A percentile compares a stretch with the other conserved stretches of the same genome.
Conservation (phyloP, 1,284 basidiomycete species). For the Pyrrhoderma lamaoense region DNA sequence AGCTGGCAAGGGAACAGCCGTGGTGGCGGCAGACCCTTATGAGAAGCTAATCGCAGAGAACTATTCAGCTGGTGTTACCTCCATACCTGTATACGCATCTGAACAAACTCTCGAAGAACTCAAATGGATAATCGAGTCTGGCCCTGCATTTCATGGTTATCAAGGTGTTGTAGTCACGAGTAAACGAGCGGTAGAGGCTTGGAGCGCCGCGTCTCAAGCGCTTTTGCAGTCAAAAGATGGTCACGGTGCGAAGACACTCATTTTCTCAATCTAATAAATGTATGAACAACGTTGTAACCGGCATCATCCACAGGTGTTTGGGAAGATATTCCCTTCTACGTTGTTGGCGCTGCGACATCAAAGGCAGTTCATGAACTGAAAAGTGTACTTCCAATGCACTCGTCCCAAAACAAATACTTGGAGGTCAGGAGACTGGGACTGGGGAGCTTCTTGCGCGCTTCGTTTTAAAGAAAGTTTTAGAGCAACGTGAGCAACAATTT, state of each 20-base stretch:
- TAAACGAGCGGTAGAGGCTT: constrained; percentile 62
- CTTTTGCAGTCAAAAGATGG: constrained; percentile 15
- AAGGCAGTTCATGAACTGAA: constrained; percentile 31
- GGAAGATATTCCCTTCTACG: constrained; percentile 60
- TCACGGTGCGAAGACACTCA: constrained; percentile 1
- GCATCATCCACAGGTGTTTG: constrained; percentile 31
- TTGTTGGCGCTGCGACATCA: constrained; percentile 61
- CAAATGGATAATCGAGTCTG: constrained; percentile 32
- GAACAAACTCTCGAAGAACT: constrained; percentile 40
- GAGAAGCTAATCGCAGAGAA: constrained; percentile 10
- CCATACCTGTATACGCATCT: constrained; percentile 64
- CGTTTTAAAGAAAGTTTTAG: constrained; percentile 34
- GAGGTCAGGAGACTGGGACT: constrained; percentile 51
- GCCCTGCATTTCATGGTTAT: constrained; percentile 30
- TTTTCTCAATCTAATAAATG: not conserved
- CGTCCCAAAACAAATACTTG: constrained; percentile 36
- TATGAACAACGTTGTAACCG: not conserved
- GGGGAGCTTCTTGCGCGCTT: constrained; percentile 58
- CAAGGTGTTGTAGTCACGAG: constrained; percentile 68
- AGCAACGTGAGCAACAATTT: not conserved
- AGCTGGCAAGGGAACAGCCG: constrained; percentile 23
- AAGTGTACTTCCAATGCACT: constrained; percentile 24
- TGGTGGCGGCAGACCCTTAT: constrained; percentile 17
- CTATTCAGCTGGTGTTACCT: constrained; percentile 21
- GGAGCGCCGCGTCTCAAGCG: constrained; percentile 37